These are phyloP conservation scores for Zymoseptoria tritici DNA, from an alignment of 2,329 filamentous ascomycete species.

Conservation along the genomic window DNA sequence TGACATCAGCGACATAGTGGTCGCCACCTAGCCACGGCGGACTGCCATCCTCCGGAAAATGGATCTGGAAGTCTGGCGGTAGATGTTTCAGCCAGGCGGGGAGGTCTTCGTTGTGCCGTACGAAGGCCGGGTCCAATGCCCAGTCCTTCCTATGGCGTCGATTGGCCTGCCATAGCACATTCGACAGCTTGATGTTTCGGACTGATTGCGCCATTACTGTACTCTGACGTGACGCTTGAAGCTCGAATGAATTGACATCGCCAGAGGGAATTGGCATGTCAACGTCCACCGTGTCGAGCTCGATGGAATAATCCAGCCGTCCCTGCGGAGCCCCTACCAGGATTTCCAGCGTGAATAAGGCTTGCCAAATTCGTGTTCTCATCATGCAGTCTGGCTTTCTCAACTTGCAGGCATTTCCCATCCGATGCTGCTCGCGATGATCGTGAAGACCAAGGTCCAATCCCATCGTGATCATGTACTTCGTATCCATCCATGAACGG, in stretches of 20 bases:
- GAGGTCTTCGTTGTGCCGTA: slow-evolving; percentile 70
- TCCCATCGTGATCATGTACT: slow-evolving; percentile 85
- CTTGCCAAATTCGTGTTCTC: slow-evolving; percentile 85
- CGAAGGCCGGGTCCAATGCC: slow-evolving; percentile 77
- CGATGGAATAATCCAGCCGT: slow-evolving; percentile 64
- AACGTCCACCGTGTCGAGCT: slow-evolving; percentile 69
- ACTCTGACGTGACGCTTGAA: slow-evolving; percentile 73
- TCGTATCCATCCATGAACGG: slow-evolving; percentile 92
- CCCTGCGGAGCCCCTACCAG: slow-evolving; percentile 95
- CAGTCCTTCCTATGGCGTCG: slow-evolving; percentile 74
- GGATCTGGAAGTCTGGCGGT: slow-evolving; percentile 68
- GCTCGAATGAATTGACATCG: slow-evolving; percentile 67
- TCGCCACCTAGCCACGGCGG: slow-evolving; percentile 72
- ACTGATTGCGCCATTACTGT: slow-evolving; percentile 72
- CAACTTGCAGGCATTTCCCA: slow-evolving; percentile 61
- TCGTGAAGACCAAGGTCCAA: slow-evolving; percentile 87
- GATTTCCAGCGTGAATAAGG: slow-evolving; percentile 73
- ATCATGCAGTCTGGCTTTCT: slow-evolving; percentile 68
- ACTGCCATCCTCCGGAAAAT: slow-evolving; percentile 69
- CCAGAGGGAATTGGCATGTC: slow-evolving; percentile 55
- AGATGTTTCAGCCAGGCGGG: slow-evolving; percentile 68
- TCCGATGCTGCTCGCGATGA: slow-evolving; percentile 70
- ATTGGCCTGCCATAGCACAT: slow-evolving; percentile 63
- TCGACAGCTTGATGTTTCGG: slow-evolving; percentile 70
- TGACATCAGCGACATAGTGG: slow-evolving; percentile 81